Evolutionary conservation across 305 asterid species (phyloP), one percentile per base, ranked within the genome.

Genomic region (Fraxinus sp.): DNA sequence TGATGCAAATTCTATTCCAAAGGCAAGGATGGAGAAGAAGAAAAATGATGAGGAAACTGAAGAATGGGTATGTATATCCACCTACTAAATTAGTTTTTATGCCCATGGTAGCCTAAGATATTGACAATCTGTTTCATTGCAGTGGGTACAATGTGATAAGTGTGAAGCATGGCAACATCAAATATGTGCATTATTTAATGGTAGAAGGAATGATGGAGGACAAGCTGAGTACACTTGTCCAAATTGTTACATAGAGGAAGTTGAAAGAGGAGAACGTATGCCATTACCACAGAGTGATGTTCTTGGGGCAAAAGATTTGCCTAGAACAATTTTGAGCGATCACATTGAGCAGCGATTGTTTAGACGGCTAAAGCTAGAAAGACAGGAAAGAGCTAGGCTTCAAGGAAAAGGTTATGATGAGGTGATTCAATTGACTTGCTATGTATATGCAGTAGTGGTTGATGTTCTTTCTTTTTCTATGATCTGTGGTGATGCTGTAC

Each of bases 131-230:
- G 28, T 83, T 81, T 85, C 20, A 32, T 84, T 79, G 87, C 94
- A 94, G 98, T 94, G 98, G 99, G 99, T 96, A 82, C 99, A 96
- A 90, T 96, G 99, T 85, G 99, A 96, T 87, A 93, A 93, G 80
- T 96, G 99, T 87, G 98, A 96, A 89, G 97, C 97, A 85, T 94
- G 99, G 99, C 99, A 96, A 85, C 99, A 96, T 87, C 99, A 96
- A 86, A 94, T 96, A 78, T 96, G 99, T 84, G 97, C 98, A 80
- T 87, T 96, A 81, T 96, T 96, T 84, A 96, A 96, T 84, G 99
- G 99, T 90, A 91, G 97, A 89, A 94, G 98, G 86, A 96, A 96
- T 91, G 97, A 93, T 82, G 96, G 97, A 72, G 98, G 99, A 82
- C 97, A 93, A 88, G 99, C 99, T 46, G 99, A 96, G 87, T 96